phyloP scores from a whole-genome alignment of 768 basidiomycete genomes.

The Naganishia friedmannii region DNA sequence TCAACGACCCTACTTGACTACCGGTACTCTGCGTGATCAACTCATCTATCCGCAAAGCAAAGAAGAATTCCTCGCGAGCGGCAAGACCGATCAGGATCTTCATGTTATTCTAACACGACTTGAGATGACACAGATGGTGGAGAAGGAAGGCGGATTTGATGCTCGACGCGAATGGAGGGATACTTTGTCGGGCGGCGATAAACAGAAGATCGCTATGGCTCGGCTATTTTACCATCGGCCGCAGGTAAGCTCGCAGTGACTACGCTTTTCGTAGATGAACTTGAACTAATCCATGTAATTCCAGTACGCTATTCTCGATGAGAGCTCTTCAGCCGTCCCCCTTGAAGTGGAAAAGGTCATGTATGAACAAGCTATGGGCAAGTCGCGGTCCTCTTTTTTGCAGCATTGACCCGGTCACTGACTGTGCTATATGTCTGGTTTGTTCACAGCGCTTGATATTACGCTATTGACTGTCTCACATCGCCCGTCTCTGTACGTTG shows the following conservation, averaged over 20 bases:
- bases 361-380: conserved; percentile 82
- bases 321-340: conserved; percentile 92
- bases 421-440: conserved; percentile 1
- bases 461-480: conserved; percentile 93
- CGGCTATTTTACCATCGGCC: conserved; percentile 92
- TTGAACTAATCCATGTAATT: neutral
- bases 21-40: conserved; percentile 91
- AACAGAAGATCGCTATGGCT: conserved; percentile 96
- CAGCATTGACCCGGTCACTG: neutral
- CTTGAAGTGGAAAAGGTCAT: conserved; percentile 86
- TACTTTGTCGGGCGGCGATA: conserved; percentile 87
- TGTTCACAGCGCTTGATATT: conserved; percentile 64
- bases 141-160: conserved; percentile 96
- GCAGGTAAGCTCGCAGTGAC: conserved; percentile 52
- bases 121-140: conserved; percentile 79
- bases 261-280: conserved; percentile 54
- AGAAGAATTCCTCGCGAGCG: conserved; percentile 74
- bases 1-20: conserved; percentile 89
- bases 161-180: conserved; percentile 87
- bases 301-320: conserved; percentile 88
- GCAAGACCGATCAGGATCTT: conserved; percentile 71
- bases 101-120: conserved; percentile 69
- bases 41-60: conserved; percentile 90
- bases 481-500: conserved; percentile 81
- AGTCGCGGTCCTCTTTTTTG: conserved; percentile 8